Evolutionary conservation across 1,284 basidiomycete species (phyloP).

Genomic region (Rhodotorula sp.): DNA sequence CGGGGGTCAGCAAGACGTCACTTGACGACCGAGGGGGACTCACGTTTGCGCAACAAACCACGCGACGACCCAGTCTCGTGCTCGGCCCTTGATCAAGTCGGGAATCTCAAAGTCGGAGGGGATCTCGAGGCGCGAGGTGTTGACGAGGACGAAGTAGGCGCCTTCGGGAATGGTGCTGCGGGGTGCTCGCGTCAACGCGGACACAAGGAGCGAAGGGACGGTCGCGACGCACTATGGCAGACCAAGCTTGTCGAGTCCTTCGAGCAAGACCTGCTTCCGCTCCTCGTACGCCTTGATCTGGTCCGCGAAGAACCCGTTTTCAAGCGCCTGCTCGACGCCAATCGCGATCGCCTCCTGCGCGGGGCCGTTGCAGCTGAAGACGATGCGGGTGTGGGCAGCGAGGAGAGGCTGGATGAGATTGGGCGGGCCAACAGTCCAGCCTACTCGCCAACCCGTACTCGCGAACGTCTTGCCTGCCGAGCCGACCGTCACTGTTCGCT

Average conservation of each 20-base stretch:
- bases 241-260: slow-evolving; percentile 79
- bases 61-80: slow-evolving; percentile 77
- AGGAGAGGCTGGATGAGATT: slow-evolving; percentile 81
- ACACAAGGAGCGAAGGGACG: no score
- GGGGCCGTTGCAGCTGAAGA: slow-evolving; percentile 64
- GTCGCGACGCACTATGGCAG: slow-evolving; percentile 61
- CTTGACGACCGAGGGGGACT: no score
- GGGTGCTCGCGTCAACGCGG: slow-evolving; percentile 7
- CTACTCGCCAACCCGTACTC: slow-evolving; percentile 96
- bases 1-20: no score
- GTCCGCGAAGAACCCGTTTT: slow-evolving; percentile 72
- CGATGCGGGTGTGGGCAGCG: slow-evolving; percentile 87
- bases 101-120: slow-evolving; percentile 84
- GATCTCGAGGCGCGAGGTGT: slow-evolving; percentile 59
- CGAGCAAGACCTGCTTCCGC: slow-evolving; percentile 68
- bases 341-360: slow-evolving; percentile 78
- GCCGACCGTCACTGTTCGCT: slow-evolving; percentile 78
- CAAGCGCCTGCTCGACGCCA: slow-evolving; percentile 72
- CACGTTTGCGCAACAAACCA: slow-evolving; percentile 47
- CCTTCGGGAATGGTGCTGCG: slow-evolving; percentile 71
- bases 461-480: slow-evolving; percentile 82
- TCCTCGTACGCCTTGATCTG: slow-evolving; percentile 79
- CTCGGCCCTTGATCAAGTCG: slow-evolving; percentile 68
- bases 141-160: slow-evolving; percentile 79
- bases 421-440: slow-evolving; percentile 87